These are phyloP conservation scores for Odonthalia washingtoniensis DNA, from an alignment of 31 red algal species.

Conservation along the genomic window DNA sequence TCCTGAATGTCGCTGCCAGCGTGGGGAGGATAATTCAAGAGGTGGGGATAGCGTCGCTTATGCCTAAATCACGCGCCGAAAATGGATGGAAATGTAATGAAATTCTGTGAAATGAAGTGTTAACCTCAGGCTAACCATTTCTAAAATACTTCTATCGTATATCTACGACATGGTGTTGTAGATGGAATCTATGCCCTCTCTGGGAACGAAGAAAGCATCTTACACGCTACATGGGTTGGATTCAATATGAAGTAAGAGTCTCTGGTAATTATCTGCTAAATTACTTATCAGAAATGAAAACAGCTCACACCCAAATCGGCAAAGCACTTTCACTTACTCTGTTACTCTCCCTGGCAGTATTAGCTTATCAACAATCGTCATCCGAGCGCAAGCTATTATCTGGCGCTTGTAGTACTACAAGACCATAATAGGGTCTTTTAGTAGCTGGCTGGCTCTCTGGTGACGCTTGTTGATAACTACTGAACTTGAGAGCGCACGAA, in stretches of 20 bases:
- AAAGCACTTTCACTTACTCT: constrained; percentile 5
- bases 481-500: no score
- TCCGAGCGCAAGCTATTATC: background rate
- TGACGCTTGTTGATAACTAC: no score
- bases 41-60: constrained; percentile 18
- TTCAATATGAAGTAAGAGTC: background rate
- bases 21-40: background rate
- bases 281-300: background rate
- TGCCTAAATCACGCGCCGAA: constrained; percentile 13
- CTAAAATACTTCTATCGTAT: no score
- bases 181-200: no score
- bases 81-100: background rate
- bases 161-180: no score
- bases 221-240: constrained; percentile 30
- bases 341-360: background rate
- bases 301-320: background rate
- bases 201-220: background rate
- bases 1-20: background rate
- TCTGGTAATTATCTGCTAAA: background rate
- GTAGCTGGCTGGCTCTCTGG: no score
- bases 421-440: no score
- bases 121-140: no score
- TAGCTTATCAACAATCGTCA: background rate
- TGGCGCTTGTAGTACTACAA: no score
- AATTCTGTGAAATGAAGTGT: background rate